Base-by-base conservation (phyloP, 2,329 filamentous ascomycete species). In the Dothidotthia symphoricarpi region DNA sequence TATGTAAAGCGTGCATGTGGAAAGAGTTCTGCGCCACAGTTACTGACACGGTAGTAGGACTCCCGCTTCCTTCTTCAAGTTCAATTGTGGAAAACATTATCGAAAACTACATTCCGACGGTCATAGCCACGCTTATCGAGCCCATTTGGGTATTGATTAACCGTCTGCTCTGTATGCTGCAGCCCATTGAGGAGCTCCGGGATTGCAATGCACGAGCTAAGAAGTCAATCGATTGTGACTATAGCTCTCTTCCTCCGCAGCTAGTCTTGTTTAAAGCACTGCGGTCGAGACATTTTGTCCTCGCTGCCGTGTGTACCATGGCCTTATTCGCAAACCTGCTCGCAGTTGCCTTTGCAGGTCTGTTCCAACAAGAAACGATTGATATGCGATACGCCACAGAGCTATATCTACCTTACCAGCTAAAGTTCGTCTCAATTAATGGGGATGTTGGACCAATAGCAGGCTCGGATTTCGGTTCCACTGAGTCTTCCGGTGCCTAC, bases 101-200 rank as follows among this genome's bases (percentile, higher is more conserved):
- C 0, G 62, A 70, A 29, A 73, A 71, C 30, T 81, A 80, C 32
- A 57, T 81, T 0, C 79, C 79, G 0, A 81, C 76, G 0, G 64
- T 70, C 0, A 62, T 82, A 3, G 74, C 77, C 0, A 82, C 79
- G 0, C 35, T 81, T 0, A 64, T 81, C 0, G 80, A 83, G 24
- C 78, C 80, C 0, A 68, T 77, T 1, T 80, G 79, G 74, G 59
- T 79, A 0, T 50, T 81, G 0, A 39, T 83, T 0, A 82, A 79
- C 28, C 67, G 79, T 0, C 36, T 76, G 0, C 47, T 80, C 0
- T 81, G 76, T 27, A 52, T 80, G 7, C 44, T 83, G 0, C 74
- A 80, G 19, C 80, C 80, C 0, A 74, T 80, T 13, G 67, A 75
- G 2, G 70, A 76, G 11, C 59, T 83, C 0, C 66, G 68, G 14